Evolutionary conservation across 352 stramenopile genomes (phyloP).

Genomic region (Phytophthora pisi): DNA sequence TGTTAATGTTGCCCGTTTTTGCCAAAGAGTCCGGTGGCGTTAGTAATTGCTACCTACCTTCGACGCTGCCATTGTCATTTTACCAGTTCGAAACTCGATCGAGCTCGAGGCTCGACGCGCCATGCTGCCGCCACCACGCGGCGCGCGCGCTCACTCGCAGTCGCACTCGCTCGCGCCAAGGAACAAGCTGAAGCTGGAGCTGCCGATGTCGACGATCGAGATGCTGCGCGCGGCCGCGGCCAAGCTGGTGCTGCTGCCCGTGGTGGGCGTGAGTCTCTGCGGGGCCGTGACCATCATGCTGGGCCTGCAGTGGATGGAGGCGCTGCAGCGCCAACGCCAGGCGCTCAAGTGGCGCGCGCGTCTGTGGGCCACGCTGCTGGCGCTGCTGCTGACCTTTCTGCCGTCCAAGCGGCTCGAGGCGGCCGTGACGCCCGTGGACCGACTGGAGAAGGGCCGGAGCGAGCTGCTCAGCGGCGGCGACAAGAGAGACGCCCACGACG

Average conservation of each 20-base stretch:
- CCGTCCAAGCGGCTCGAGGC: constrained; percentile 26
- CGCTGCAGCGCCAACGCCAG: constrained; percentile 37
- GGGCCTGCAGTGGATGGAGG: constrained; percentile 67
- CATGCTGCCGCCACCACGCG: constrained; percentile 5
- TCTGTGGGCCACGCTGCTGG: constrained; percentile 23
- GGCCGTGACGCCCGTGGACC: constrained; percentile 12
- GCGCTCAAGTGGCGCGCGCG: constrained; percentile 23
- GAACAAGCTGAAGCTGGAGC: constrained; percentile 9
- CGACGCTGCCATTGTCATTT: neutral
- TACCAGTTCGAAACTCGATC: neutral
- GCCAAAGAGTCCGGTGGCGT: no score
- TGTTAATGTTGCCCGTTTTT: neutral
- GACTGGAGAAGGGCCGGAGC: constrained; percentile 10
- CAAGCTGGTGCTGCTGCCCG: constrained; percentile 64
- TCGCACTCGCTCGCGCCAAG: constrained; percentile 19
- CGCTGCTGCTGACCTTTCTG: constrained; percentile 24
- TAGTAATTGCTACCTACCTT: no score
- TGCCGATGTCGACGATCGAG: constrained; percentile 13
- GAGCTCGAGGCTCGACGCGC: constrained; percentile 5
- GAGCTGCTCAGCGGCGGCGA: constrained; percentile 15
- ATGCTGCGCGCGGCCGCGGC: constrained; percentile 43
- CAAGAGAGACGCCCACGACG: constrained; percentile 23
- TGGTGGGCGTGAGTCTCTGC: constrained; percentile 71
- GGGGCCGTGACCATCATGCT: constrained; percentile 55
- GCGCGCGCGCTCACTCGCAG: constrained; percentile 17